Evolutionary conservation across 495 filamentous ascomycete species (phyloP).

Genomic region (Neurospora pannonica): DNA sequence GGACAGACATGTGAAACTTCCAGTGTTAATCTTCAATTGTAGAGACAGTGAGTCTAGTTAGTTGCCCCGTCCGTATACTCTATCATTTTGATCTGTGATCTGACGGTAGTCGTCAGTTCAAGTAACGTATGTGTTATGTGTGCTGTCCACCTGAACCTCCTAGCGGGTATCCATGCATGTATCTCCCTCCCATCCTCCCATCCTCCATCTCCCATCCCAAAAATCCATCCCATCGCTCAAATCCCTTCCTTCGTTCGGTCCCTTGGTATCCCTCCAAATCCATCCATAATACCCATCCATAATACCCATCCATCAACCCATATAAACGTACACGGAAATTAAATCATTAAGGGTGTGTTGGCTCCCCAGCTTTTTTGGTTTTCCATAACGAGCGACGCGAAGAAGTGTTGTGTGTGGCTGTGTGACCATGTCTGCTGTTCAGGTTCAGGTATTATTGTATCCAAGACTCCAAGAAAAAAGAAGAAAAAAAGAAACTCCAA

Average conservation of each 20-base stretch:
- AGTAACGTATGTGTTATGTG: neutral
- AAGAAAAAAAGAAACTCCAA: neutral
- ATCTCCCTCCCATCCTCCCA: neutral
- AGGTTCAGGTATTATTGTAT: neutral
- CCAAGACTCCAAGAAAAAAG: neutral
- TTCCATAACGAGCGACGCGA: neutral
- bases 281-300: neutral
- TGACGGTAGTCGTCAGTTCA: neutral
- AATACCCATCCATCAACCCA: neutral
- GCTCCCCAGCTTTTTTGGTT: neutral
- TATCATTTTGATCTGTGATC: neutral
- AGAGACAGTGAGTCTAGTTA: neutral
- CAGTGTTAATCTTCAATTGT: neutral
- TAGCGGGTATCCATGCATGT: neutral
- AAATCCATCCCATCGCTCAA: neutral
- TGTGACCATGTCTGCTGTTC: neutral
- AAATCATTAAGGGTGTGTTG: neutral
- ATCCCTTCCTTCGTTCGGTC: neutral
- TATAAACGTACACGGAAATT: neutral
- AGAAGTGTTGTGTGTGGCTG: neutral
- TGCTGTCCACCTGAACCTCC: neutral
- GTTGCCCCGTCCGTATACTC: neutral
- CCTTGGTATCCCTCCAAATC: neutral
- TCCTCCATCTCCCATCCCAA: neutral
- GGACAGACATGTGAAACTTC: too few relatives aligned